Percentiles rank a stretch among this genome's conserved stretches.
Evolutionary conservation across 768 basidiomycete species (phyloP).

Genomic region (Mycena vulgaris): DNA sequence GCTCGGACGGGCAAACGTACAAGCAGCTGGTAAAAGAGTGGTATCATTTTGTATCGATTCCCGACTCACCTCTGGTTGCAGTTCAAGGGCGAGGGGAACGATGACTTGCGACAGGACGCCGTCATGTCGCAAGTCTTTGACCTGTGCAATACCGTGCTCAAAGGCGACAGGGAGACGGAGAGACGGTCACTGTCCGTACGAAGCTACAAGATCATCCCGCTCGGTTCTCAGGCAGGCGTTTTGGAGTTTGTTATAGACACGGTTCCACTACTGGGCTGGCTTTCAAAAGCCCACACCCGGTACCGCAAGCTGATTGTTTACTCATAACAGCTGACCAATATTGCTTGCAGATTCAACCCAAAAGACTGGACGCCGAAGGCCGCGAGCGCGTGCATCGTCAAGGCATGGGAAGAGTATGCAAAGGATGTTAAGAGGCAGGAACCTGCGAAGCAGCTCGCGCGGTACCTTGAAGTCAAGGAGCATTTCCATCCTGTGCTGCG

Average conservation of each 20-base stretch:
- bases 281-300: slow-evolving; percentile 74
- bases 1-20: slow-evolving; percentile 74
- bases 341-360: slow-evolving; percentile 73
- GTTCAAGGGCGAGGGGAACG: slow-evolving; percentile 94
- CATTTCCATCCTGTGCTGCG: slow-evolving; percentile 90
- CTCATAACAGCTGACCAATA: background rate
- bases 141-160: slow-evolving; percentile 86
- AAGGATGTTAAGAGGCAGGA: slow-evolving; percentile 44
- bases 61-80: slow-evolving; percentile 46
- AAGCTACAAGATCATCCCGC: slow-evolving; percentile 91
- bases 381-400: slow-evolving; percentile 42
- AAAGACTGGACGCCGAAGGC: slow-evolving; percentile 63
- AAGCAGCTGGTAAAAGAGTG: slow-evolving; percentile 83
- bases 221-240: slow-evolving; percentile 85
- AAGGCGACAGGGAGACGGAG: slow-evolving; percentile 81
- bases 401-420: slow-evolving; percentile 40
- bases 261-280: slow-evolving; percentile 72
- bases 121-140: slow-evolving; percentile 99
- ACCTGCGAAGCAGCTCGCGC: slow-evolving; percentile 42
- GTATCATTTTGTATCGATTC: background rate
- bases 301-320: slow-evolving; percentile 48
- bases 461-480: slow-evolving; percentile 55
- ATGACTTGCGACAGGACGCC: slow-evolving; percentile 96
- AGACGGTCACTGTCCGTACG: slow-evolving; percentile 82
- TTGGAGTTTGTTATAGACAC: slow-evolving; percentile 94